Conservation (phyloP, 2,329 filamentous ascomycete genomes). For the Pyrenophora graminea region DNA sequence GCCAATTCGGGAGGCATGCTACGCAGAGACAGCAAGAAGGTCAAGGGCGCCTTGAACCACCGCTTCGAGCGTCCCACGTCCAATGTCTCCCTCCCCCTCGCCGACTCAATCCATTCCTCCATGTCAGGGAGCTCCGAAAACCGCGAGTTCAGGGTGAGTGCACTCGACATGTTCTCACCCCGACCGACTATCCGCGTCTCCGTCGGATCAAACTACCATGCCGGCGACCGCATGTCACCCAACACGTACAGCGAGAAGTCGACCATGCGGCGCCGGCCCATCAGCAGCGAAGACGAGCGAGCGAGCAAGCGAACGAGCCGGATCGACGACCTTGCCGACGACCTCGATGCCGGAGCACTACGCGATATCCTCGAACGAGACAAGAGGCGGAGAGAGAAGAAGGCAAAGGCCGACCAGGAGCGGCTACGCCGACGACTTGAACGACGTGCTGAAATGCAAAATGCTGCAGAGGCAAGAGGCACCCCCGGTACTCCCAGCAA, state of each 20-base stretch:
- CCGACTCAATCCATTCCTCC: conserved; percentile 75
- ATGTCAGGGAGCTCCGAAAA: conserved; percentile 76
- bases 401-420: conserved; percentile 69
- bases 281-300: conserved; percentile 54
- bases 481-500: conserved; percentile 64
- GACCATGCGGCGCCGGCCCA: conserved; percentile 53
- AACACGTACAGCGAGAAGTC: conserved; percentile 54
- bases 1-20: conserved; percentile 64
- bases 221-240: conserved; percentile 36
- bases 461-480: conserved; percentile 60
- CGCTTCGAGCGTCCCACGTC: conserved; percentile 67
- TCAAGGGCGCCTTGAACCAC: conserved; percentile 60
- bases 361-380: conserved; percentile 91
- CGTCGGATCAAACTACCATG: conserved; percentile 63
- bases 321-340: conserved; percentile 75
- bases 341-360: conserved; percentile 80
- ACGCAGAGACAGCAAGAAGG: conserved; percentile 68
- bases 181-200: conserved; percentile 81
- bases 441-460: conserved; percentile 66
- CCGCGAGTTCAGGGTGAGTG: conserved; percentile 77
- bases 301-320: conserved; percentile 61
- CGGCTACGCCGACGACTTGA: conserved; percentile 67
- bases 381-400: conserved; percentile 75
- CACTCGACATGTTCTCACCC: conserved; percentile 79
- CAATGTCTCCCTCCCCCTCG: conserved; percentile 73